phyloP scores from a whole-genome alignment of 495 filamentous ascomycete species.

The Xylaria bambusicola region DNA sequence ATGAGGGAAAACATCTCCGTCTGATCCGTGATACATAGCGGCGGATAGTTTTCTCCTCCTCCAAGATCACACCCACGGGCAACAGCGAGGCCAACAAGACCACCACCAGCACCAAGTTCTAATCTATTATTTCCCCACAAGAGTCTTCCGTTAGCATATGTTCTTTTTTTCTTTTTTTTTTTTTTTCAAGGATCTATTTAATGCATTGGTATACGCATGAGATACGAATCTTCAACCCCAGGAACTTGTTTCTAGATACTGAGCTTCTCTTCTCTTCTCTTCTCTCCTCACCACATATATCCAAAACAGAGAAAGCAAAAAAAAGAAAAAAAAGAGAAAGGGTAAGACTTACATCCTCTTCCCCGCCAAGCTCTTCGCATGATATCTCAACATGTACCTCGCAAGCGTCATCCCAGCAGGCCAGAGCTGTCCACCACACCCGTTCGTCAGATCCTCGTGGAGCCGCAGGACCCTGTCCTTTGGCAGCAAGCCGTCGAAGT shows the following conservation, averaged over 20 bases:
- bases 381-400: slow-evolving; percentile 77
- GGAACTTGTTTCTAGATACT: too few species aligned
- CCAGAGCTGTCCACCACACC: slow-evolving; percentile 93
- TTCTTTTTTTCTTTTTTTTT: too few species aligned
- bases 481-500: slow-evolving; percentile 72
- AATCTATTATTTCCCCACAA: slow-evolving; percentile 60
- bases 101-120: slow-evolving; percentile 90
- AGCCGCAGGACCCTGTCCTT: slow-evolving; percentile 62
- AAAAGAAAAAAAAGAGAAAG: slow-evolving; percentile 6
- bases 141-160: not conserved
- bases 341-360: slow-evolving; percentile 70
- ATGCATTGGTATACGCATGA: too few species aligned
- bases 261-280: too few species aligned
- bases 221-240: too few species aligned
- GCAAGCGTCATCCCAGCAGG: slow-evolving; percentile 87
- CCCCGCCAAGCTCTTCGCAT: slow-evolving; percentile 57
- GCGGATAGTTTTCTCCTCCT: slow-evolving; percentile 28
- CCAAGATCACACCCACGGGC: slow-evolving; percentile 58
- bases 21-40: slow-evolving; percentile 83
- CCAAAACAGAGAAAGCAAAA: not conserved
- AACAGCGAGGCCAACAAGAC: slow-evolving; percentile 76
- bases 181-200: too few species aligned
- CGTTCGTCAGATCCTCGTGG: slow-evolving; percentile 79
- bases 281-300: too few species aligned
- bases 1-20: slow-evolving; percentile 79